A percentile compares a stretch with the other conserved stretches of the same genome.
These are phyloP conservation scores for Fraxinus albicans DNA, from an alignment of 305 asterid genomes.

Conservation along the genomic window DNA sequence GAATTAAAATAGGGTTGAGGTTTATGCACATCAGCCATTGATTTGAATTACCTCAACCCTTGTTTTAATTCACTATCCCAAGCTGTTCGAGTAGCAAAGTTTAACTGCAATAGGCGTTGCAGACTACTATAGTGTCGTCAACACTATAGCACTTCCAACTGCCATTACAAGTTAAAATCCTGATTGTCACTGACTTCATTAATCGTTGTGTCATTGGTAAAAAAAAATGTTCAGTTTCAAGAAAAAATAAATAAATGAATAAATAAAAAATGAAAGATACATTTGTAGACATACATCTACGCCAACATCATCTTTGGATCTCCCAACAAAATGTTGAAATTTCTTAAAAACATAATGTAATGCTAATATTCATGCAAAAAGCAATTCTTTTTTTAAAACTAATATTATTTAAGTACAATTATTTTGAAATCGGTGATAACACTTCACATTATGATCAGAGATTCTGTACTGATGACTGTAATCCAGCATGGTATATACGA, in stretches of 20 bases:
- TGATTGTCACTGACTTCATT: not conserved
- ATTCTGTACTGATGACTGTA: constrained; percentile 23
- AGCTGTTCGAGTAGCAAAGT: too few species aligned
- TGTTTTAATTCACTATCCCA: too few species aligned
- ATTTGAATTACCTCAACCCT: too few species aligned
- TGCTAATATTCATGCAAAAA: not conserved
- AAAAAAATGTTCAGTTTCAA: not conserved
- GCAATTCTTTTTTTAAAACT: not conserved
- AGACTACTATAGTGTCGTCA: too few species aligned
- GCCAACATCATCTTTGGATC: not conserved
- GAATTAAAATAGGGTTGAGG: too few species aligned
- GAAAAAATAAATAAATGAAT: too few species aligned
- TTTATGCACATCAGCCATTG: too few species aligned
- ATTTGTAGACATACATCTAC: not conserved
- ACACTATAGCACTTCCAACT: too few species aligned
- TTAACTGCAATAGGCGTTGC: not conserved
- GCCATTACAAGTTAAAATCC: not conserved
- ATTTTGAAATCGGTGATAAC: not conserved
- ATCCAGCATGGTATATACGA: constrained; percentile 46
- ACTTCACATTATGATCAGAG: not conserved
- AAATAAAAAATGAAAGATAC: too few species aligned
- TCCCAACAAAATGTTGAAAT: not conserved
- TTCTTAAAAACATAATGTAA: not conserved
- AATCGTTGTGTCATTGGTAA: not conserved
- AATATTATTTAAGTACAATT: not conserved